Base-by-base conservation (phyloP, 2,329 filamentous ascomycete species). In the Trichoderma sp. region DNA sequence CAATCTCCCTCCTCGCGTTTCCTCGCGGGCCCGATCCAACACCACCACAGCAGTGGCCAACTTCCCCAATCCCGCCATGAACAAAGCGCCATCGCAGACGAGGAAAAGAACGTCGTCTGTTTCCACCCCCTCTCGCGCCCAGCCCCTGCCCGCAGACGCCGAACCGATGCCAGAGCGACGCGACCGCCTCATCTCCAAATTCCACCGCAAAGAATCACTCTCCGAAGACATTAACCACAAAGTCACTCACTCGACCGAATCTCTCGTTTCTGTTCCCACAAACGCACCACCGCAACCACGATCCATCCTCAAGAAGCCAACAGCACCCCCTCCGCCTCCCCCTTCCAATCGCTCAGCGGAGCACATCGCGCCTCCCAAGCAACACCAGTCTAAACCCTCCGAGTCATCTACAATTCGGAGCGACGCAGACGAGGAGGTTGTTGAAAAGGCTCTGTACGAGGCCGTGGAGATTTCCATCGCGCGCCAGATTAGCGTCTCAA, bases 381-480 rank as follows among this genome's bases (percentile, higher is more conserved):
- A 44, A 3, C 43, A 50, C 24, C 45, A 64, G 19, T 39, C 41
- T 1, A 24, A 45, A 24, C 26, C 28, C 12, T 63, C 59, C 15
- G 39, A 17, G 24, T 12, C 39, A n/a, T 63, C 59, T 3, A 43
- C 47, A 2, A 30, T 30, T 9, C 59, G 59, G 15, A 63, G 15
- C 26, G 28, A 57, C 0, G 10, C 52, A 30, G 61, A 48, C 21
- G 58, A 72, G 21, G 67, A 71, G 7, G 69, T 70, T 2, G 69
- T 61, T 14, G 63, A 69, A 19, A 69, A 71, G 24, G 79, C 77
- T 7, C 74, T 84, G 15, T 51, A 65, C 41, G 81, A 81, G 50
- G 85, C 87, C 1, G 86, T 88, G 4, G 84, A 89, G 74, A 80
- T 88, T 52, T 89, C 87, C 1, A 90, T 90, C 69, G 88, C 88